Evolutionary conservation across 2,329 filamentous ascomycete genomes (phyloP).

Genomic region (Verticillium isaacii): DNA sequence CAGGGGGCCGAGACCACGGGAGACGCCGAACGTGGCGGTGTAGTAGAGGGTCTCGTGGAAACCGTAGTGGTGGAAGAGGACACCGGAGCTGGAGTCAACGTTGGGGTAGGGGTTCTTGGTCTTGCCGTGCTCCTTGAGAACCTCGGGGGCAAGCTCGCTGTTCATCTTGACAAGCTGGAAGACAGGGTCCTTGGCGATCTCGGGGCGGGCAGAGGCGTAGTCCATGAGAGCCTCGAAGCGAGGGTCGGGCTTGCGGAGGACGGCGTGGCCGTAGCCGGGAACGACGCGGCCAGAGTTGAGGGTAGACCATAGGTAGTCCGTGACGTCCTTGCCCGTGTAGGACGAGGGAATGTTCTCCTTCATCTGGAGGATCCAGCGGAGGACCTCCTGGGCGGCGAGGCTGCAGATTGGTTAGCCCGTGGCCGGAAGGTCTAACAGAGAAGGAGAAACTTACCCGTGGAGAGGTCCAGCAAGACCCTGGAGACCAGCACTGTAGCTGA

Average conservation of each 20-base stretch:
- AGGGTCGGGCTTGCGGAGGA: slow-evolving; percentile 93
- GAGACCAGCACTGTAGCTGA: slow-evolving; percentile 92
- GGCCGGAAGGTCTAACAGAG: too few species aligned
- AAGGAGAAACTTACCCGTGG: slow-evolving; percentile 19
- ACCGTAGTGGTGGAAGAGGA: slow-evolving; percentile 96
- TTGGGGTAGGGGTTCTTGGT: slow-evolving; percentile 98
- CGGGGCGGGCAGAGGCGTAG: slow-evolving; percentile 79
- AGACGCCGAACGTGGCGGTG: slow-evolving; percentile 67
- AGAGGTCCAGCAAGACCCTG: slow-evolving; percentile 89
- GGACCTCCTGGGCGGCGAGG: slow-evolving; percentile 91
- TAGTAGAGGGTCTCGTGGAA: slow-evolving; percentile 98
- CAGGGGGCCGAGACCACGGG: slow-evolving; percentile 74
- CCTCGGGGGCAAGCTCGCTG: slow-evolving; percentile 82
- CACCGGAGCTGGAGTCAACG: slow-evolving; percentile 88
- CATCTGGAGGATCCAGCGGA: slow-evolving; percentile 97
- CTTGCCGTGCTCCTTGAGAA: slow-evolving; percentile 94
- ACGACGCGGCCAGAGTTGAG: slow-evolving; percentile 93
- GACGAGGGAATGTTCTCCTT: slow-evolving; percentile 75
- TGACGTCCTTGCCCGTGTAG: slow-evolving; percentile 78
- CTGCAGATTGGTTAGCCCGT: slow-evolving; percentile 29
- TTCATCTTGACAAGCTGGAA: slow-evolving; percentile 95
- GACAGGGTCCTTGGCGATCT: slow-evolving; percentile 81
- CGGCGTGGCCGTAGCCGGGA: slow-evolving; percentile 91
- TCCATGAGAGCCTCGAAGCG: slow-evolving; percentile 96
- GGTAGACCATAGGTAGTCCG: slow-evolving; percentile 86